phyloP scores from a whole-genome alignment of 1,139 yeast species.

The Yamadazyma atmosphaerica region DNA sequence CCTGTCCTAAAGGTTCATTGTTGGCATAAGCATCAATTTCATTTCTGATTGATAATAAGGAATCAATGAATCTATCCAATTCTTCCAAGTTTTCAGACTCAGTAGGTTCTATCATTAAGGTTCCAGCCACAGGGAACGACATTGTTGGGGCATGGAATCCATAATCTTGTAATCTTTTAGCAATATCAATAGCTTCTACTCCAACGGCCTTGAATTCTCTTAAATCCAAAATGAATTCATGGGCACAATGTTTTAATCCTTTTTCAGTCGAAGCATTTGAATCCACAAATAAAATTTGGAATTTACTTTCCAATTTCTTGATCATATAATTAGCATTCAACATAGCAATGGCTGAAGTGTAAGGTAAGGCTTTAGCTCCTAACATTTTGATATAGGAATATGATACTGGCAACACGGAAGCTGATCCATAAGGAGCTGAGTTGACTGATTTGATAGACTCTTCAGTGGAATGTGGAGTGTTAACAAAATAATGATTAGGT shows the following conservation, averaged over 20 bases:
- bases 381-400: constrained; percentile 93
- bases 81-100: constrained; percentile 90
- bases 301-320: constrained; percentile 67
- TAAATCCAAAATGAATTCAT: constrained; percentile 90
- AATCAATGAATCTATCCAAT: constrained; percentile 85
- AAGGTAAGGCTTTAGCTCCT: constrained; percentile 83
- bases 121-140: constrained; percentile 98
- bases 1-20: constrained; percentile 66
- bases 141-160: constrained; percentile 99
- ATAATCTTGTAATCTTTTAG: constrained; percentile 94
- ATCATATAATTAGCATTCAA: constrained; percentile 96
- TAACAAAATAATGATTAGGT: constrained; percentile 71
- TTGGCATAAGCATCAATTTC: constrained; percentile 79
- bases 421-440: constrained; percentile 96
- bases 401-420: constrained; percentile 88
- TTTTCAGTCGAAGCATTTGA: constrained; percentile 42
- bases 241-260: constrained; percentile 82
- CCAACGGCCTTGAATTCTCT: constrained; percentile 82
- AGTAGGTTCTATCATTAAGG: constrained; percentile 97
- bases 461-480: constrained; percentile 54
- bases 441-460: constrained; percentile 75
- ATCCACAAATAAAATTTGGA: constrained; percentile 74
- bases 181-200: constrained; percentile 92
- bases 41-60: constrained; percentile 76
- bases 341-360: constrained; percentile 85